phyloP scores from a whole-genome alignment of 768 basidiomycete species.

The Rhodotorula diobovata region DNA sequence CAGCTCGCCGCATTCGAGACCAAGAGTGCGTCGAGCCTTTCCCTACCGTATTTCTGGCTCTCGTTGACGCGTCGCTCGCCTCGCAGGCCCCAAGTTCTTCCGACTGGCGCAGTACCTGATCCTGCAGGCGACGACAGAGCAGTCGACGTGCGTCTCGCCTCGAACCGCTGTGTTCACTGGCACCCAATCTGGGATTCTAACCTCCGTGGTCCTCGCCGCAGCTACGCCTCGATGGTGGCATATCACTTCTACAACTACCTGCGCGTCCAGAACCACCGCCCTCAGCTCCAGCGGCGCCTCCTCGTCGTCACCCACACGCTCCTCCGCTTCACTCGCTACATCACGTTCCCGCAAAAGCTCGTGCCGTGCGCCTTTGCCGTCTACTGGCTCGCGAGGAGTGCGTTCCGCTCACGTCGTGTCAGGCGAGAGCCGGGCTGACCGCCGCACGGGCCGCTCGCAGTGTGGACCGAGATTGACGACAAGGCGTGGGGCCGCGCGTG shows the following conservation, averaged over 20 bases:
- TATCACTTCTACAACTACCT: slow-evolving; percentile 17
- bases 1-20: slow-evolving; percentile 17
- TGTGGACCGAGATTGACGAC: slow-evolving; percentile 27
- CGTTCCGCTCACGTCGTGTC: neutral
- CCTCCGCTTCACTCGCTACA: slow-evolving; percentile 2
- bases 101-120: slow-evolving; percentile 10
- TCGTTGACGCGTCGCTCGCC: neutral
- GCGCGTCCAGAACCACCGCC: slow-evolving; percentile 1
- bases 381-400: slow-evolving; percentile 23
- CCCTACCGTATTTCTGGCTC: too few relatives aligned
- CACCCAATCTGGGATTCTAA: too few relatives aligned
- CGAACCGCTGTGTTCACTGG: too few relatives aligned
- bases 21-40: neutral
- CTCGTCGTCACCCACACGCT: neutral
- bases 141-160: neutral
- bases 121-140: slow-evolving; percentile 22
- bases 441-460: neutral
- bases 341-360: slow-evolving; percentile 24
- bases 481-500: slow-evolving; percentile 11
- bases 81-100: slow-evolving; percentile 17
- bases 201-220: neutral
- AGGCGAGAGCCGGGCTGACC: neutral
- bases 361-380: slow-evolving; percentile 23
- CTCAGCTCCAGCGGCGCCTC: neutral
- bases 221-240: slow-evolving; percentile 16